phyloP scores from a whole-genome alignment of 768 basidiomycete species.

The Hebeloma cylindrosporum region DNA sequence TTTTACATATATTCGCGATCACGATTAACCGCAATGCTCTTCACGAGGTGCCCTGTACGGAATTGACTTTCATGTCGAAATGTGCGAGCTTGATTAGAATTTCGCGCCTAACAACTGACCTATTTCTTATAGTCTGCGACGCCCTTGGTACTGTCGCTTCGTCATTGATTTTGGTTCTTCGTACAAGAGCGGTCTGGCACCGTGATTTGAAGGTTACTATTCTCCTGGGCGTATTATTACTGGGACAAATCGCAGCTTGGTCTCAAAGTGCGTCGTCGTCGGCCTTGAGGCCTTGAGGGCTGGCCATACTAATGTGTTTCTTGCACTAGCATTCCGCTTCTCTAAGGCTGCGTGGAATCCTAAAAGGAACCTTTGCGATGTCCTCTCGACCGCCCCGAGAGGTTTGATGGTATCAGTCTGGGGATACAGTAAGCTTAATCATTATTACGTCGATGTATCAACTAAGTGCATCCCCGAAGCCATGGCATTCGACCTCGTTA shows the following conservation, averaged over 20 bases:
- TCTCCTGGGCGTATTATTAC: slow-evolving; percentile 22
- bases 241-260: slow-evolving; percentile 33
- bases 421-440: slow-evolving; percentile 32
- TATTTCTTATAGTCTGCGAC: slow-evolving; percentile 28
- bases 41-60: slow-evolving; percentile 31
- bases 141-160: slow-evolving; percentile 33
- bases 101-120: too few species aligned
- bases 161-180: slow-evolving; percentile 33
- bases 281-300: neutral
- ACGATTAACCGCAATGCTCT: slow-evolving; percentile 36
- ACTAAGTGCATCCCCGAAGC: slow-evolving; percentile 19
- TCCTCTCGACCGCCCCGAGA: slow-evolving; percentile 32
- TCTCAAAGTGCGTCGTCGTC: slow-evolving; percentile 27
- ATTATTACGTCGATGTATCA: neutral
- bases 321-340: slow-evolving; percentile 31
- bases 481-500: slow-evolving; percentile 34
- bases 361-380: slow-evolving; percentile 29
- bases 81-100: slow-evolving; percentile 27
- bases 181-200: slow-evolving; percentile 36
- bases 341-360: slow-evolving; percentile 31
- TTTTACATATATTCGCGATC: slow-evolving; percentile 33
- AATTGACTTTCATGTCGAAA: slow-evolving; percentile 34
- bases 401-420: slow-evolving; percentile 30
- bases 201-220: slow-evolving; percentile 24
- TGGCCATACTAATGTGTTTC: neutral